Base-by-base conservation (phyloP, 345 rosid genomes). In the Litchi chinensis region DNA sequence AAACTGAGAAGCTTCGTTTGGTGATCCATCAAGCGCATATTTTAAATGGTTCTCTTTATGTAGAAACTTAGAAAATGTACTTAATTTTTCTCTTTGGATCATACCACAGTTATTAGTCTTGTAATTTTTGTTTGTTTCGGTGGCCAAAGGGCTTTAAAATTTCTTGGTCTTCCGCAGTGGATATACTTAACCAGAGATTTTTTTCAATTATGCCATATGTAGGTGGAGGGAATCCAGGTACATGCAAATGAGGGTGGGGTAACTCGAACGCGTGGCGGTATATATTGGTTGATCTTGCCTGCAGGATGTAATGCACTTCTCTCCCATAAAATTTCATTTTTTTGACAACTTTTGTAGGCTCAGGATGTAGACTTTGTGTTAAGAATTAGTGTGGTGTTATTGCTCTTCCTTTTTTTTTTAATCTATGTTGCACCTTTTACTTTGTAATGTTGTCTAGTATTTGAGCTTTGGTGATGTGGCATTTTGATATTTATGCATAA, bases 201-300 rank as follows among this genome's bases (percentile, higher is more conserved):
- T 32, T 21, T 64, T 52, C 18, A 41, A 68, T 63, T 68, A 64
- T n/a, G 46, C 77, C 68, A 22, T 76, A 75, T 86, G 78, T 85
- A 95, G 99, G 98, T 96, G 44, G 99, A 89, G 76, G 99, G 98
- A 74, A 96, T 96, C 80, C 86, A 94, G 88, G 98, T 96, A 73
- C 91, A 93, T 85, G 98, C 94, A 41, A 86, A 95, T 81, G 99
- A 95, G 86, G 99, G 99, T 13, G 99, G 99, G 46, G 89, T 91
- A 28, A 96, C 99, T n/a, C 81, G 71, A 80, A 96, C 97, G 8
- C 95, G 99, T 21, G 99, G 99, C 64, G 98, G 99, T 82, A 77
- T 90, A 71, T 94, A 94, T 77, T 94, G 98, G 97, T 65, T 94
- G 74, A 96, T 96, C 85, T 89, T 96, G 77, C 99, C 99, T 65